phyloP scores from a whole-genome alignment of 306 rosid species.

The Prunus fruticosa region DNA sequence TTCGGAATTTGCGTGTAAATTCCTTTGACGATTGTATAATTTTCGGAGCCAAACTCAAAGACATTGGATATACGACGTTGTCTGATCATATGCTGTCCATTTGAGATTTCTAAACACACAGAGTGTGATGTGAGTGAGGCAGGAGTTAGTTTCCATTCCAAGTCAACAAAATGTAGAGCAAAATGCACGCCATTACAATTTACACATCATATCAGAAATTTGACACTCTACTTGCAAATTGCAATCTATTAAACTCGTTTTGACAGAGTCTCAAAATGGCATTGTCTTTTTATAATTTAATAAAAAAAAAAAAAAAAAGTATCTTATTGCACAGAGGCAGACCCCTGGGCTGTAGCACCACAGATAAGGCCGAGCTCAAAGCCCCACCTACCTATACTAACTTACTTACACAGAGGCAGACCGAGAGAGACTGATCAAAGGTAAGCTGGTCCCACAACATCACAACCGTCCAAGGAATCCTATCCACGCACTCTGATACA shows the following conservation, averaged over 20 bases:
- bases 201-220: not conserved
- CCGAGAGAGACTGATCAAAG: constrained; percentile 20
- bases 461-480: constrained; percentile 8
- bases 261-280: constrained; percentile 8
- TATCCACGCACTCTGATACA: constrained; percentile 6
- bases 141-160: not conserved
- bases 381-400: constrained; percentile 37
- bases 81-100: not conserved
- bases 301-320: no score
- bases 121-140: no score
- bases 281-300: not conserved
- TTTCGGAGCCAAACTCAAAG: not conserved
- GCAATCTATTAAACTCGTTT: not conserved
- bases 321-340: no score
- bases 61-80: not conserved
- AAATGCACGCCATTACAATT: constrained; percentile 1
- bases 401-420: not conserved
- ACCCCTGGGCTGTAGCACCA: not conserved
- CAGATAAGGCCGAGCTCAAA: not conserved
- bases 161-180: not conserved
- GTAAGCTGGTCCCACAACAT: constrained; percentile 23
- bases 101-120: not conserved
- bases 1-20: no score
- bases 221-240: not conserved
- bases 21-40: not conserved